A percentile compares a stretch with the other conserved stretches of the same genome.
These are phyloP conservation scores for Globisporangium yorkense DNA, from an alignment of 352 stramenopile species.

Conservation along the genomic window DNA sequence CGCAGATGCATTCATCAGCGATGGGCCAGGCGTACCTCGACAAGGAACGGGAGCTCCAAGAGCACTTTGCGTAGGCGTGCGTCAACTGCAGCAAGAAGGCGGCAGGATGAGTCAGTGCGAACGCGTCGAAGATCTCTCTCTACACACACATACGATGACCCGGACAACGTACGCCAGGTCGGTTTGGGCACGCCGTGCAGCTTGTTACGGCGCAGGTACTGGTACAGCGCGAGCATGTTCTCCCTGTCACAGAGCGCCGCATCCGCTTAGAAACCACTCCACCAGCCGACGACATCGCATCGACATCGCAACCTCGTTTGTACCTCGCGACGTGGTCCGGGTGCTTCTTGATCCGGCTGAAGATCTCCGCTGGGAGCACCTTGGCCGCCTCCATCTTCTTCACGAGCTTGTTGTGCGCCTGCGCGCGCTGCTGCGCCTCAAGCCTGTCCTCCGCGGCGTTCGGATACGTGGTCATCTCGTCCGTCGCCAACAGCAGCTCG, in stretches of 20 bases:
- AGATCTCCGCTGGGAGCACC: constrained; percentile 45
- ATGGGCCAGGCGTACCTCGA: constrained; percentile 31
- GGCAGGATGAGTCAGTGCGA: background rate
- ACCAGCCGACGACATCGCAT: background rate
- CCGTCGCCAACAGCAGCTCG: constrained; percentile 65
- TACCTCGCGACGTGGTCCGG: constrained; percentile 49
- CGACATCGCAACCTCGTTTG: background rate
- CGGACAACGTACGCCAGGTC: constrained; percentile 41
- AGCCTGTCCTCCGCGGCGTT: constrained; percentile 30
- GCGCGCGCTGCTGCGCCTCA: constrained; percentile 44
- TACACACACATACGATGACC: background rate
- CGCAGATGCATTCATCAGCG: no score
- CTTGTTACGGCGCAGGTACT: constrained; percentile 69
- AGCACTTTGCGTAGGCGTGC: constrained; percentile 58
- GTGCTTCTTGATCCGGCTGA: constrained; percentile 77
- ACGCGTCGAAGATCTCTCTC: no score
- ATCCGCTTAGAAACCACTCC: background rate
- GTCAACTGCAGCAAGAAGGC: constrained; percentile 32
- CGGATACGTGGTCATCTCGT: constrained; percentile 56
- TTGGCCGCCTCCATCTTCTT: constrained; percentile 80
- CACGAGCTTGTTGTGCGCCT: constrained; percentile 70
- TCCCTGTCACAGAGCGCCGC: constrained; percentile 23
- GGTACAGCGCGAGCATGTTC: constrained; percentile 82
- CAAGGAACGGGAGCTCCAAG: constrained; percentile 68
- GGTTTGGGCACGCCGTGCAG: constrained; percentile 59